Conservation (phyloP, 139 green algal genomes). For the Chlamydomonas eustigma region DNA sequence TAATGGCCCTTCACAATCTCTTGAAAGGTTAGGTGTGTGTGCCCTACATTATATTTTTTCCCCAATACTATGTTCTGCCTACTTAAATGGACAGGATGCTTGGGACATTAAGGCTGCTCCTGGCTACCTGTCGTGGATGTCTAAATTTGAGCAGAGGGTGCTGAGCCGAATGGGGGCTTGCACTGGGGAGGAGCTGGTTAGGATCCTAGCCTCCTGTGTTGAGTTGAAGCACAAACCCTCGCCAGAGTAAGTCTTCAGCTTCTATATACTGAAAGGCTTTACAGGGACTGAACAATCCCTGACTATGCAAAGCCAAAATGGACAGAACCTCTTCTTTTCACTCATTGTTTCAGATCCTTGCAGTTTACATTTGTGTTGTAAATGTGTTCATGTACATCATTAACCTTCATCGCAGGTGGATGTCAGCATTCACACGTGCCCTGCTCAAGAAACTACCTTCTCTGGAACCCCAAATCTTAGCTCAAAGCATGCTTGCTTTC, state of each 20-base stretch:
- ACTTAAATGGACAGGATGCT: slow-evolving; percentile 12
- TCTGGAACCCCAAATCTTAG: slow-evolving; percentile 20
- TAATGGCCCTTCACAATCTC: no score
- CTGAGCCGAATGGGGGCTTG: slow-evolving; percentile 9
- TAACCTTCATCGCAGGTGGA: slow-evolving; percentile 8
- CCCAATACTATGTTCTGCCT: no score
- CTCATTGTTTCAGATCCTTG: no score
- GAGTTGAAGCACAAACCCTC: slow-evolving; percentile 16
- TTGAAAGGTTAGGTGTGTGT: no score
- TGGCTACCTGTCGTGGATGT: slow-evolving; percentile 25
- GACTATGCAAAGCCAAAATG: neutral
- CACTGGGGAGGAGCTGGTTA: slow-evolving; percentile 28
- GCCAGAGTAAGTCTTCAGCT: neutral
- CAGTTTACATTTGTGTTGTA: neutral
- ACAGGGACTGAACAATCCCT: no score
- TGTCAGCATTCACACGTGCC: neutral
- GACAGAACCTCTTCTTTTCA: no score
- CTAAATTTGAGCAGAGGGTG: slow-evolving; percentile 3
- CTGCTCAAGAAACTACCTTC: neutral
- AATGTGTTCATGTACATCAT: no score
- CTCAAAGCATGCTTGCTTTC: slow-evolving; percentile 32
- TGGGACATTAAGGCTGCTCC: slow-evolving; percentile 20
- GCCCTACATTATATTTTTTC: no score
- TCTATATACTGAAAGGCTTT: no score
- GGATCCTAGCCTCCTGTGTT: slow-evolving; percentile 18